These are phyloP conservation scores for Rutstroemia sp. DNA, from an alignment of 2,329 filamentous ascomycete genomes.

Conservation along the genomic window DNA sequence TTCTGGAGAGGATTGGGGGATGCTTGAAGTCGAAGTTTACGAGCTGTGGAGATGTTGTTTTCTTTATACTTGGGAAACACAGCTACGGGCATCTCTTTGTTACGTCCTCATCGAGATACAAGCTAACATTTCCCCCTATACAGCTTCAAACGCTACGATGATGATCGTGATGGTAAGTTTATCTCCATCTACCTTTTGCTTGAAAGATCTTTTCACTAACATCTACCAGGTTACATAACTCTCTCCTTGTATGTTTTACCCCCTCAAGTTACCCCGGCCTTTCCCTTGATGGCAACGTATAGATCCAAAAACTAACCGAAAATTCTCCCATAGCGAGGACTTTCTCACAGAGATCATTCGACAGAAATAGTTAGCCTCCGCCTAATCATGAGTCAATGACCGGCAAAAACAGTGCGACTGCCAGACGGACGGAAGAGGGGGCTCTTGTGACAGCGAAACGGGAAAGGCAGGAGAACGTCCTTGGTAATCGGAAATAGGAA, in stretches of 20 bases:
- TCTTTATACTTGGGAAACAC: no score
- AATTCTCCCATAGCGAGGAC: slow-evolving; percentile 21
- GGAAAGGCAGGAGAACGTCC: no score
- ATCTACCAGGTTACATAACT: slow-evolving; percentile 54
- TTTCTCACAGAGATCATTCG: slow-evolving; percentile 28
- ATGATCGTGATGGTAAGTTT: slow-evolving; percentile 71
- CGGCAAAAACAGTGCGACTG: no score
- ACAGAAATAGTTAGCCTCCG: slow-evolving; percentile 21
- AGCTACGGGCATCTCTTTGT: neutral
- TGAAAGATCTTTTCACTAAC: neutral
- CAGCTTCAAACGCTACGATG: slow-evolving; percentile 91
- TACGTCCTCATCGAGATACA: neutral
- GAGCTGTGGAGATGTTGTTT: no score
- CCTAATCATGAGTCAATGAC: neutral
- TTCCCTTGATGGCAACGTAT: no score
- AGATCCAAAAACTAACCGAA: neutral
- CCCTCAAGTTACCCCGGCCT: neutral
- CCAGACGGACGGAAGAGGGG: no score
- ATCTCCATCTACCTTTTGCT: neutral
- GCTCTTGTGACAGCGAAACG: no score
- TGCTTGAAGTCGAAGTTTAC: no score
- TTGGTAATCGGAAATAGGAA: no score
- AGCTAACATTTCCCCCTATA: neutral
- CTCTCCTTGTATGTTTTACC: slow-evolving; percentile 50
- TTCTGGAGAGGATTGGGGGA: neutral